A percentile compares a stretch with the other conserved stretches of the same genome.
Conservation (phyloP, 2,329 filamentous ascomycete genomes). For the Exophiala dermatitidis region DNA sequence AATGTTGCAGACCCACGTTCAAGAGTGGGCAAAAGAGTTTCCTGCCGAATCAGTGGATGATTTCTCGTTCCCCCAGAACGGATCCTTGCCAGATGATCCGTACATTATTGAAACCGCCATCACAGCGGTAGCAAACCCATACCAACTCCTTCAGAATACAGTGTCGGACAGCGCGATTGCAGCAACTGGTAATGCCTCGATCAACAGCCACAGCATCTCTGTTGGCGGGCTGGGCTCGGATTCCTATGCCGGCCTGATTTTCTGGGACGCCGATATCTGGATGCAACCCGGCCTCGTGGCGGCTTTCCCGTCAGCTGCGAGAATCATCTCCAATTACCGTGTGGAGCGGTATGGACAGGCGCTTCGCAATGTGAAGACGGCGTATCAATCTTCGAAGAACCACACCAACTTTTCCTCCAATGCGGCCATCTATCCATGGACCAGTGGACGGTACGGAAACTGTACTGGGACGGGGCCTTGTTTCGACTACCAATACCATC, state of each 20-base stretch:
- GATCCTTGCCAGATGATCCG: conserved; percentile 50
- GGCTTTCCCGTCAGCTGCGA: conserved; percentile 54
- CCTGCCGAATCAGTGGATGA: conserved; percentile 56
- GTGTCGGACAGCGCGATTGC: conserved; percentile 49
- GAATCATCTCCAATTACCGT: conserved; percentile 59
- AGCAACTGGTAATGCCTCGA: conserved; percentile 39
- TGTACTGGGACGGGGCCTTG: conserved; percentile 59
- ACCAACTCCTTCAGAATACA: conserved; percentile 44
- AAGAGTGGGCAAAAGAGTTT: conserved; percentile 57
- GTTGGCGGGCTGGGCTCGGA: conserved; percentile 63
- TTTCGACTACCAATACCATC: conserved; percentile 65
- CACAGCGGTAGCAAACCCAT: conserved; percentile 42
- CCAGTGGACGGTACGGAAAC: conserved; percentile 59
- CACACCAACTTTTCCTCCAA: conserved; percentile 50
- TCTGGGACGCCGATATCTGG: conserved; percentile 62
- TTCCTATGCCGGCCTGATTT: conserved; percentile 59
- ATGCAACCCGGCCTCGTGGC: conserved; percentile 61
- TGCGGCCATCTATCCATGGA: conserved; percentile 62
- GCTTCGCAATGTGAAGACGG: conserved; percentile 50
- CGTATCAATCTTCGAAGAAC: conserved; percentile 54
- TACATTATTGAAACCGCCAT: conserved; percentile 50
- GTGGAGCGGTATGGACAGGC: conserved; percentile 54
- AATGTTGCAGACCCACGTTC: conserved; percentile 50
- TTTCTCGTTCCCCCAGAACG: conserved; percentile 51
- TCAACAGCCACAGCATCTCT: conserved; percentile 57